phyloP scores from a whole-genome alignment of 2,329 filamentous ascomycete species.

The Calonectria pseudoturangicola region DNA sequence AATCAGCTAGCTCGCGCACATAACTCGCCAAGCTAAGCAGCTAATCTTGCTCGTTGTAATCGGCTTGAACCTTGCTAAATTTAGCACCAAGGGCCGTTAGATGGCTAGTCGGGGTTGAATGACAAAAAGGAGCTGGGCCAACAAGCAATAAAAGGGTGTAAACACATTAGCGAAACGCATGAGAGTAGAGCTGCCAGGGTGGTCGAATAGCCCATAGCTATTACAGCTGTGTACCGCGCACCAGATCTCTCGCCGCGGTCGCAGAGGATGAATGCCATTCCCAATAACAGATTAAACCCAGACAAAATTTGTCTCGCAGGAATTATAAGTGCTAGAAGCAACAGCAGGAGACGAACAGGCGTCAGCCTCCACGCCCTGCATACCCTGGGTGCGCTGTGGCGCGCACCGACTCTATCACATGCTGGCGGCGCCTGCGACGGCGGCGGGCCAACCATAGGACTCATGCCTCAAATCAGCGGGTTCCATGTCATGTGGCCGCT shows the following conservation, averaged over 20 bases:
- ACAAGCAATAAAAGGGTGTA: background rate
- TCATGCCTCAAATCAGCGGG: slow-evolving; percentile 22
- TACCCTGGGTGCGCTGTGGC: slow-evolving; percentile 27
- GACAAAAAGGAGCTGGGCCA: background rate
- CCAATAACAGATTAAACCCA: background rate
- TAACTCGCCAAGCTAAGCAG: background rate
- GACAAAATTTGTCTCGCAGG: background rate
- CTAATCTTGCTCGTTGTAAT: background rate
- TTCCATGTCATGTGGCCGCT: slow-evolving; percentile 17
- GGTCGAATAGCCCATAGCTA: background rate
- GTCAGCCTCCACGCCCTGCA: background rate
- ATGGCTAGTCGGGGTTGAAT: background rate
- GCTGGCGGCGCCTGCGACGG: background rate
- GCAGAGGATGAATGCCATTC: background rate
- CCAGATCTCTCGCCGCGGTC: background rate
- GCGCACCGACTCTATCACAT: slow-evolving; percentile 32
- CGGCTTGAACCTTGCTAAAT: slow-evolving; percentile 10
- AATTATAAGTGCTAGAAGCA: background rate
- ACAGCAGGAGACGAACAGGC: background rate
- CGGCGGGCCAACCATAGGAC: slow-evolving; percentile 17
- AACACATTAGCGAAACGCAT: background rate
- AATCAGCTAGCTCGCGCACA: background rate
- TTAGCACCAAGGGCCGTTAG: background rate
- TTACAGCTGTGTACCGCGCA: too few species aligned
- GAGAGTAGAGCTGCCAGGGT: background rate